Evolutionary conservation across 2,329 filamentous ascomycete genomes (phyloP).

Genomic region (Diplodia sapinea): DNA sequence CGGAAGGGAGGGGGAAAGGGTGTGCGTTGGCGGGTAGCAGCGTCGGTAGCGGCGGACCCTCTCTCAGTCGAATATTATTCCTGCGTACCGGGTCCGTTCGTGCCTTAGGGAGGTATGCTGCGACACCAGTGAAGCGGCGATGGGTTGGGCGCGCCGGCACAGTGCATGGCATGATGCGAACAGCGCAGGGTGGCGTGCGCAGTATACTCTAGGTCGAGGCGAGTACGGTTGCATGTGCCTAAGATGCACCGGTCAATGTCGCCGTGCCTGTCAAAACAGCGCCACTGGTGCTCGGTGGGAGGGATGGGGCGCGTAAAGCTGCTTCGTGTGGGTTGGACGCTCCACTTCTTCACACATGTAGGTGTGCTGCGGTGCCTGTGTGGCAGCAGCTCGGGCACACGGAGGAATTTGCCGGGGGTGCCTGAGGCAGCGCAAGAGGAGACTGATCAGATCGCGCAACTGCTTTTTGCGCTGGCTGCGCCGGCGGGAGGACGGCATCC

Average conservation of each 20-base stretch:
- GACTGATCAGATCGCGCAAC: too few relatives aligned
- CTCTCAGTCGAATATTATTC: not conserved
- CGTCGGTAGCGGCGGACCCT: constrained; percentile 5
- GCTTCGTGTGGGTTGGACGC: constrained; percentile 2
- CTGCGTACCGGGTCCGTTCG: not conserved
- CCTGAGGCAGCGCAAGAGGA: not conserved
- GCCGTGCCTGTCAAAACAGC: not conserved
- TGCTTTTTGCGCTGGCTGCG: too few relatives aligned
- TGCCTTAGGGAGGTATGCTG: constrained; percentile 16
- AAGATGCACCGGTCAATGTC: constrained; percentile 15
- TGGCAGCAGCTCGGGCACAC: not conserved
- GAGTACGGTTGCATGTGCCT: constrained; percentile 4
- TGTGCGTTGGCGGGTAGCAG: not conserved
- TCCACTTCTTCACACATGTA: constrained; percentile 24
- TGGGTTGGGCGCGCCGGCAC: constrained; percentile 5
- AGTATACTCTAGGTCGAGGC: not conserved
- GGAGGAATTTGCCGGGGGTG: constrained; percentile 15
- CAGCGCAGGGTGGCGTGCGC: not conserved
- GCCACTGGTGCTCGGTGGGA: not conserved
- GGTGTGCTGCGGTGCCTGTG: constrained; percentile 13
- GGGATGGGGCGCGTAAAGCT: constrained; percentile 23
- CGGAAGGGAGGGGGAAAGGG: not conserved
- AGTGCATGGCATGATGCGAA: constrained; percentile 23
- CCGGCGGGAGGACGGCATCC: not conserved
- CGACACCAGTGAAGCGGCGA: constrained; percentile 20